Base-by-base conservation (phyloP, 495 filamentous ascomycete genomes). In the Melanomma pulvis-pyrius region DNA sequence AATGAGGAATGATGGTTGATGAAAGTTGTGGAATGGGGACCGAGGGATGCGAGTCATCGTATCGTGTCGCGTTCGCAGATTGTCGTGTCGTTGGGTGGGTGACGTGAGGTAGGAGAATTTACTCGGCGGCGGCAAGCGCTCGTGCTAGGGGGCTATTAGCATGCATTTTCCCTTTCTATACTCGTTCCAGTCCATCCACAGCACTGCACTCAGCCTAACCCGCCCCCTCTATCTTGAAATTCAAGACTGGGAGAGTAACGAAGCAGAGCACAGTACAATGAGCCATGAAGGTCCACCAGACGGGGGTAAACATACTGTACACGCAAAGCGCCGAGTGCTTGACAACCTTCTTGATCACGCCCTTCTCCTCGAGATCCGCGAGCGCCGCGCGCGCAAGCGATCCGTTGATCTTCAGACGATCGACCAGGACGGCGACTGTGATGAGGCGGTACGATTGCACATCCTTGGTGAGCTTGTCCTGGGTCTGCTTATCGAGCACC, bases 391-490 rank as follows among this genome's bases (percentile, higher is more conserved):
- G 87, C 70, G 96, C 96, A 75, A 99, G 84, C 75, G 90, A 93
- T 77, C 96, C 96, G 83, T 99, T 99, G 87, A 99, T 97, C 92
- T 99, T 99, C 79, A 97, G 87, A 78, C 96, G 86, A 79, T 99
- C 96, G 86, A 99, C 96, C 74, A 99, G 93, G 73, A 90, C 92
- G 73, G 96, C 92, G 77, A 98, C 91, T 75, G 96, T 99, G 86
- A 99, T 91, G 81, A 99, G 92, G 75, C 96, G 92, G 90, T 97
- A 99, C 67, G 96, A 96, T 82, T 98, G 94, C 72, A 99, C 96
- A 85, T 97, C 93, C 84, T 97, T 97, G 84, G 94, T 88, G 77
- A 96, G 89, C 86, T 87, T 87, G 79, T 89, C 86, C 67, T 79
- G 78, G 77, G 82, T 86, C 74, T 76, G 62, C 81, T 89, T 90